Evolutionary conservation across 768 basidiomycete species (phyloP), one percentile per base, ranked within the genome.

Genomic region (Hypholoma fasciculare): DNA sequence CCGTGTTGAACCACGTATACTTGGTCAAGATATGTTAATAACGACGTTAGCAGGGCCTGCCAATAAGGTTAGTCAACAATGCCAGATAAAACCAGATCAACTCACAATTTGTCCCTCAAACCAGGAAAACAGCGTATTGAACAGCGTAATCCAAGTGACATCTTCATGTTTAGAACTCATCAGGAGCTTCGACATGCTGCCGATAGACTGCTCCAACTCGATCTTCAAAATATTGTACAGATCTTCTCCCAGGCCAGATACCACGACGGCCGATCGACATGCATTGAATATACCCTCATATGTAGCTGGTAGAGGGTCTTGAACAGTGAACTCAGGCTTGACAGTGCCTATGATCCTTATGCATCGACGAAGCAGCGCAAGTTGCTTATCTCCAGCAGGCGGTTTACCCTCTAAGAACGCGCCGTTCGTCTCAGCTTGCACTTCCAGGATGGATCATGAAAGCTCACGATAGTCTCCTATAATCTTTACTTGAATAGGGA

Each of bases 11-110:
- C 64, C 9, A 90, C 77, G 61, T 86, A 92, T 0, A 79, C 77
- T 65, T 88, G 83, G 66, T 94, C 90, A 51, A 94, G 71, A 67
- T 87, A 89, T 2, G 89, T 82, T 52, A 92, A 71, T 23, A 92
- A 71, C 0, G 87, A 87, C 60, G 81, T 72, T 2, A 92, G 66
- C 17, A 91, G 71, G 4, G 73, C 69, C 89, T 90, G 61, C 20
- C 23, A 37, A 51, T 2, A 13, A 50, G 4, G 14, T 52, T n/a
- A 42, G 23, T 12, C 12, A 19, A 23, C 5, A 4, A 14, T 37
- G 20, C 6, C 9, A 30, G 7, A 40, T 3, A 7, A 42, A 8
- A 19, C 8, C 38, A 23, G 34, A 8, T 4, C 14, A n/a, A 79
- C 84, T 71, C 68, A 90, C 89, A 61, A 91, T 77, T 67, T 83